Evolutionary conservation across 495 filamentous ascomycete genomes (phyloP).

Genomic region (Pyronema domesticum): DNA sequence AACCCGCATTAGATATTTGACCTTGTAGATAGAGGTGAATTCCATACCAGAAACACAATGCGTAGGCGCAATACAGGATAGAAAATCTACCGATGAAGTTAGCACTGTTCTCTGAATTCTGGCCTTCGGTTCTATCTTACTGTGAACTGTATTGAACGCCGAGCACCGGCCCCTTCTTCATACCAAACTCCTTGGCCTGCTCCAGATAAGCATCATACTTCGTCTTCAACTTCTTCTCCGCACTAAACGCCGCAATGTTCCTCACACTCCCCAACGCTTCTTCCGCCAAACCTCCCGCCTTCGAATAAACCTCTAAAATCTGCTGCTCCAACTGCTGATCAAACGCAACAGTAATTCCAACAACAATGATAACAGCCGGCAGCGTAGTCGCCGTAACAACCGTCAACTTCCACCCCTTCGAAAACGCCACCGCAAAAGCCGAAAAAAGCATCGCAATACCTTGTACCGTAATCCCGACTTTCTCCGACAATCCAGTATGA

Average conservation of each 20-base stretch:
- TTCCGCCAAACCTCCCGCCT: slow-evolving; percentile 30
- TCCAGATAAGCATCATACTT: slow-evolving; percentile 40
- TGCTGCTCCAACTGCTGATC: slow-evolving; percentile 39
- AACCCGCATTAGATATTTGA: slow-evolving; percentile 29
- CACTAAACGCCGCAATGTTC: slow-evolving; percentile 46
- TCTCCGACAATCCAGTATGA: slow-evolving; percentile 32
- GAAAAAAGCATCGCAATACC: slow-evolving; percentile 30
- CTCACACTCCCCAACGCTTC: slow-evolving; percentile 38
- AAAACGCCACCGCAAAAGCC: slow-evolving; percentile 38
- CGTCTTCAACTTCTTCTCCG: slow-evolving; percentile 35
- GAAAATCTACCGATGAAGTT: too few species aligned
- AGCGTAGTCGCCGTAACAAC: slow-evolving; percentile 38
- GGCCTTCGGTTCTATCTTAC: background rate
- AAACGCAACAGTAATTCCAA: slow-evolving; percentile 37
- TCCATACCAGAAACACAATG: slow-evolving; percentile 27
- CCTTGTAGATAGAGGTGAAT: slow-evolving; percentile 21
- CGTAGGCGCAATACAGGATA: slow-evolving; percentile 11
- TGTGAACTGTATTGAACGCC: slow-evolving; percentile 19
- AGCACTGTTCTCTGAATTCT: too few species aligned
- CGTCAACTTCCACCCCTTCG: slow-evolving; percentile 39
- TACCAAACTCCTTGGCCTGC: slow-evolving; percentile 31
- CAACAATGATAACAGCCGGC: slow-evolving; percentile 37
- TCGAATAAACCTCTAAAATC: slow-evolving; percentile 38
- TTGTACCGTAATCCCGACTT: slow-evolving; percentile 37
- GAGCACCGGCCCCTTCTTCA: slow-evolving; percentile 30